Conservation (phyloP, 805 yeast species). For the Pichia sporocuriosa region DNA sequence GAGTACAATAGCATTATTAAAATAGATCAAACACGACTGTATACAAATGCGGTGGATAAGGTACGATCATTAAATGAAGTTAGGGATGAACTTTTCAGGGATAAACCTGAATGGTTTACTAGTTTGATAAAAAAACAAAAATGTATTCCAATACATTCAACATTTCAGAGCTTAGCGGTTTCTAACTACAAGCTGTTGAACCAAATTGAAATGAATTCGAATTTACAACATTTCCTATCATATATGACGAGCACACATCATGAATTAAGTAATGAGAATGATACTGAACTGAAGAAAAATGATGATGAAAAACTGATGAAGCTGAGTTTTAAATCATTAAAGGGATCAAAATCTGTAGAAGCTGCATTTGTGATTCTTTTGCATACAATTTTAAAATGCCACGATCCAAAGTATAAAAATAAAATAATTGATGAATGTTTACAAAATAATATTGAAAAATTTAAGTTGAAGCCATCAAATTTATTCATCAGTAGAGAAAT, state of each 20-base stretch:
- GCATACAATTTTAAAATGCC: constrained; percentile 14
- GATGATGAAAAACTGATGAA: not conserved
- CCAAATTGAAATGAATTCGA: constrained; percentile 6
- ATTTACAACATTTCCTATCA: constrained; percentile 12
- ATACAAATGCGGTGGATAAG: too few relatives aligned
- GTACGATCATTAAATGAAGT: constrained; percentile 5
- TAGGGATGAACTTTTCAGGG: not conserved
- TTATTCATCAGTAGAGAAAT: constrained; percentile 10
- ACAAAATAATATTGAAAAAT: not conserved
- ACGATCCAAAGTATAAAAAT: constrained; percentile 12
- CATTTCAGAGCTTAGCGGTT: constrained; percentile 4
- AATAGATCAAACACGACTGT: not conserved
- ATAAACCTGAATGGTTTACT: constrained; percentile 8
- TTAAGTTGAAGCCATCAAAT: constrained; percentile 2
- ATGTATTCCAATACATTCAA: constrained; percentile 3
- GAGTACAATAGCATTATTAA: not conserved
- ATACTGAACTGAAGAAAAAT: not conserved
- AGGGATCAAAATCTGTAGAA: constrained; percentile 20
- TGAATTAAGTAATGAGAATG: not conserved
- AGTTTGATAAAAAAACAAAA: constrained; percentile 9
- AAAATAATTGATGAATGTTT: constrained; percentile 1
- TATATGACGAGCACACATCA: not conserved
- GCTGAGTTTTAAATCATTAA: constrained; percentile 11
- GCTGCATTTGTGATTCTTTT: constrained; percentile 21
- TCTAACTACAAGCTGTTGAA: not conserved